Base-by-base conservation (phyloP, 2,329 filamentous ascomycete species). In the Venturia effusa region DNA sequence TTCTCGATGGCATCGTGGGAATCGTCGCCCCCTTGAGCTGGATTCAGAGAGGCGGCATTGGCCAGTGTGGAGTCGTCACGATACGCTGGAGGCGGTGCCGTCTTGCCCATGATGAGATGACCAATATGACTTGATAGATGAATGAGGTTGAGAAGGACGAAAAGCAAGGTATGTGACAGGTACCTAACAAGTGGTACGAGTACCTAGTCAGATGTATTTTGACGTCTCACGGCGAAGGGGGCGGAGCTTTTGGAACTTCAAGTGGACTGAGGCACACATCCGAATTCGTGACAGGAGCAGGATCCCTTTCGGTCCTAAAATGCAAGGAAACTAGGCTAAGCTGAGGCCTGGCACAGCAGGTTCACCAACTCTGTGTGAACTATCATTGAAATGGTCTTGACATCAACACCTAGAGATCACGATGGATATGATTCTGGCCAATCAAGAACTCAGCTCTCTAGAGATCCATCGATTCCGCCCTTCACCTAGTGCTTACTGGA, bases 41-140 rank as follows among this genome's bases (percentile, higher is more conserved):
- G 76, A 64, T 75, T 74, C 5, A 76, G 70, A 2, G 74, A 75
- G 1, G 75, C 69, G 10, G 74, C 71, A 54, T 76, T 74, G 0
- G 71, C 71, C 13, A 65, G 22, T 4, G 45, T 15, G 3, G 65
- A 32, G 61, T 75, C 74, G 66, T 76, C 74, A 51, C 72, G 69
- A 62, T 74, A 76, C 19, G 48, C 64, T 65, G 39, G 66, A 64
- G 24, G 69, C 57, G 27, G 67, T 15, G 68, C 66, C n/a, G 71
- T 63, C 64, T 66, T 70, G 64, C 73, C 73, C 74, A 75, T 75
- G 15, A 19, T 34, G 30, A 55, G 10, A n/a, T 17, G 15, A 30
- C 7, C 19, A 3, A 19, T 17, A 30, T 17, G n/a, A 45, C 6
- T n/a, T 55, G 27, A 34, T n/a, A 34, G 27, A 32, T 55, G 51